These are phyloP conservation scores for Schizosaccharomyces pombe DNA, from an alignment of 805 yeast genomes.

Conservation along the genomic window DNA sequence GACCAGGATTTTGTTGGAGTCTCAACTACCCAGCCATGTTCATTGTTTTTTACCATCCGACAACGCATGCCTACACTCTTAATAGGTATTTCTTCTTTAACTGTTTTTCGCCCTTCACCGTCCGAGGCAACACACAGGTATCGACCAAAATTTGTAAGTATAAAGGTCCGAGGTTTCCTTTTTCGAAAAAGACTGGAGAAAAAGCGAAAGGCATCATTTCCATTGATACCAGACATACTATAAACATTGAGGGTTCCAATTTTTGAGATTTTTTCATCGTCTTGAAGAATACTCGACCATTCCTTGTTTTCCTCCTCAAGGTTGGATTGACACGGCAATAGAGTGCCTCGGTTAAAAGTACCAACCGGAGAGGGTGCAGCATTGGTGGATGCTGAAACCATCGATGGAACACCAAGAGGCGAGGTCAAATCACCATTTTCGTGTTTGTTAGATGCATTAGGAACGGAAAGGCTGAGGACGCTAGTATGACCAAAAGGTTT, in stretches of 20 bases:
- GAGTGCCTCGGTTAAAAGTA: too few species aligned
- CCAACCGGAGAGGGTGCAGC: neutral
- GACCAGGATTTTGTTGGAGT: neutral
- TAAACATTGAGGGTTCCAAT: neutral
- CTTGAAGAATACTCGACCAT: neutral
- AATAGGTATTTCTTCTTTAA: slow-evolving; percentile 1
- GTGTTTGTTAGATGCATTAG: neutral
- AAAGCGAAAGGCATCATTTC: neutral
- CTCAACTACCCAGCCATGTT: neutral
- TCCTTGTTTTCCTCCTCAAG: neutral
- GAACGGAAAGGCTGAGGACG: neutral
- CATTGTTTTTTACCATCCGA: neutral
- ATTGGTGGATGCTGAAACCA: neutral
- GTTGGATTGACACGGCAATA: neutral
- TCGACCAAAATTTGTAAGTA: neutral
- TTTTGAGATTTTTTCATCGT: neutral
- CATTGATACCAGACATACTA: neutral
- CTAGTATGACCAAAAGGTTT: neutral
- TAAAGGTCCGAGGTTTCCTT: neutral
- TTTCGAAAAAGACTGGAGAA: neutral
- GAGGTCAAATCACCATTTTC: neutral
- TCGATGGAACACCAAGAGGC: neutral
- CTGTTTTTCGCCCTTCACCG: neutral
- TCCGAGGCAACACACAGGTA: neutral
- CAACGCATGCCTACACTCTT: neutral